Percentiles rank a stretch among this genome's conserved stretches.
These are phyloP conservation scores for Fusarium longipes DNA, from an alignment of 2,329 filamentous ascomycete genomes.

Conservation along the genomic window DNA sequence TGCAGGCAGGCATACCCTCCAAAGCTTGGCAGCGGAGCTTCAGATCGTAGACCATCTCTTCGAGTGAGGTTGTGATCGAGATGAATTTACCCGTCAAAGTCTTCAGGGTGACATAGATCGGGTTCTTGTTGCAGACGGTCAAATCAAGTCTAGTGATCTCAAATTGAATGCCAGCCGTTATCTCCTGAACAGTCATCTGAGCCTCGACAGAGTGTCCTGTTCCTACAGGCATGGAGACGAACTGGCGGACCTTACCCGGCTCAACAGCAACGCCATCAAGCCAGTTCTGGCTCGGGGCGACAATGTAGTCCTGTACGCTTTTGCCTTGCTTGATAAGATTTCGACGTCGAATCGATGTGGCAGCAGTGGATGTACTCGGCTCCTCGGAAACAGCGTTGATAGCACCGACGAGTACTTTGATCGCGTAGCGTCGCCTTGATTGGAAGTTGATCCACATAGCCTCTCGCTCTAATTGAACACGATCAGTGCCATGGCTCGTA, in stretches of 20 bases:
- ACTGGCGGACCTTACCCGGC: neutral
- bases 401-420: neutral
- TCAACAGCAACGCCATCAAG: neutral
- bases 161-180: neutral
- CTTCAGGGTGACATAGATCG: no score
- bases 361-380: fast-evolving
- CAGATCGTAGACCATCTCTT: no score
- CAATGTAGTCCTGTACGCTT: neutral
- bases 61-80: no score
- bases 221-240: neutral
- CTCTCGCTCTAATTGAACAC: neutral
- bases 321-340: neutral
- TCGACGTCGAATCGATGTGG: neutral
- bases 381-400: constrained; percentile 10
- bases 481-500: fast-evolving
- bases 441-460: constrained; percentile 12
- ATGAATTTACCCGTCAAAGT: no score
- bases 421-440: neutral
- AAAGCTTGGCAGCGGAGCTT: no score
- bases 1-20: no score
- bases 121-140: no score
- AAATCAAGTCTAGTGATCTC: neutral
- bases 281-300: neutral
- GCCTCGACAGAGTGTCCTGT: neutral
- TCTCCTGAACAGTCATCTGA: neutral